A percentile compares a stretch with the other conserved stretches of the same genome.
Conservation (phyloP, 495 filamentous ascomycete species). For the Penicillium alfredii region DNA sequence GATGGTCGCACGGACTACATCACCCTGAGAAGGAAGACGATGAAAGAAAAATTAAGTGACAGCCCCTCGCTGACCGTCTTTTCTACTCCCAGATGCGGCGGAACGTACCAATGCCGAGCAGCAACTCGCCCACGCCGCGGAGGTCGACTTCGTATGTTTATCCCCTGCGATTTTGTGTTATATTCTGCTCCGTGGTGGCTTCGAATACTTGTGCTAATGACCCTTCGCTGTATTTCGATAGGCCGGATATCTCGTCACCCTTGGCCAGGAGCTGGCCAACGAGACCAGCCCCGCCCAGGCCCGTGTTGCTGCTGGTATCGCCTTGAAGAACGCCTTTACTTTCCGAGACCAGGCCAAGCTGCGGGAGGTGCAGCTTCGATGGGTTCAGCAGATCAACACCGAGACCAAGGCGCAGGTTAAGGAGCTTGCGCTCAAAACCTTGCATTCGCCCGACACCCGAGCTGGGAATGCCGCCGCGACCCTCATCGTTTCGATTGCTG, state of each 20-base stretch:
- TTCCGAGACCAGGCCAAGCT: conserved; percentile 83
- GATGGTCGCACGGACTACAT: too few relatives aligned
- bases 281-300: conserved; percentile 76
- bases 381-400: conserved; percentile 71
- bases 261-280: conserved; percentile 89
- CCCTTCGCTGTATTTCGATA: conserved; percentile 34
- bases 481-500: conserved; percentile 89
- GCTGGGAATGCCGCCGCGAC: conserved; percentile 87
- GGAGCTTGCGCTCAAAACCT: conserved; percentile 76
- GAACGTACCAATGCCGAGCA: conserved; percentile 87
- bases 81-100: conserved; percentile 63
- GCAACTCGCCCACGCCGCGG: conserved; percentile 86
- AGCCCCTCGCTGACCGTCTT: conserved; percentile 19
- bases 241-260: conserved; percentile 84
- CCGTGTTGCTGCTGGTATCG: conserved; percentile 88
- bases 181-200: too few relatives aligned
- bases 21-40: too few relatives aligned
- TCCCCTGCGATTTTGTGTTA: too few relatives aligned
- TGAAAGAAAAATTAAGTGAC: too few relatives aligned
- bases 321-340: conserved; percentile 93
- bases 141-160: conserved; percentile 93
- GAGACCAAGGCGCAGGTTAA: conserved; percentile 82
- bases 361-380: conserved; percentile 83
- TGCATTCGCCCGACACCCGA: conserved; percentile 66
- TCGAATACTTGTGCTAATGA: too few relatives aligned